Evolutionary conservation across 331 rosid species (phyloP).

Genomic region (Pyrus hybrid): DNA sequence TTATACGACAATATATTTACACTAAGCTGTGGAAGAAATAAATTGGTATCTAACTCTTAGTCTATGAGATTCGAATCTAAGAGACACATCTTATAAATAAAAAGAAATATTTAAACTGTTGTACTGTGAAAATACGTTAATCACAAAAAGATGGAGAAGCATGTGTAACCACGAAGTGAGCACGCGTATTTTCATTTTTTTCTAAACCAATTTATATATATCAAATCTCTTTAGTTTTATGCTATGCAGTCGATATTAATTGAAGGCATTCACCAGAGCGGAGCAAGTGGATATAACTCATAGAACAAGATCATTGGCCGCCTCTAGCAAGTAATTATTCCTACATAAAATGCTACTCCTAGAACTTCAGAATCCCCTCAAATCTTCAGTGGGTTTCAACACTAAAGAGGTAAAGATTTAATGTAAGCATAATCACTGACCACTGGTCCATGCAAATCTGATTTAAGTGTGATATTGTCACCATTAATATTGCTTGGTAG

Average conservation of each 20-base stretch:
- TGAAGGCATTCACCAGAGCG: neutral
- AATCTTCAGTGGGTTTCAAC: slow-evolving; percentile 4
- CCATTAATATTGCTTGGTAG: neutral
- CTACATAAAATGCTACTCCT: neutral
- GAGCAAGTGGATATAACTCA: neutral
- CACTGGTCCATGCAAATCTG: neutral
- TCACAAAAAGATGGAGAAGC: neutral
- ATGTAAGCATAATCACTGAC: neutral
- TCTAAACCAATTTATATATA: too few relatives aligned
- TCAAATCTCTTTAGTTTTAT: neutral
- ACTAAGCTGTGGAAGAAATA: too few relatives aligned
- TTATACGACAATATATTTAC: too few relatives aligned
- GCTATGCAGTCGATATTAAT: neutral
- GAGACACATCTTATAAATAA: too few relatives aligned
- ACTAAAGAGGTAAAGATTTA: neutral
- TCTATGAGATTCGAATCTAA: too few relatives aligned
- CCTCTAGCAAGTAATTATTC: slow-evolving; percentile 9
- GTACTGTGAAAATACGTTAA: too few relatives aligned
- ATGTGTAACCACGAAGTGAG: neutral
- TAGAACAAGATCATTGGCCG: slow-evolving; percentile 4
- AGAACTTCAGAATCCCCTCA: neutral
- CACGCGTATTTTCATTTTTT: neutral
- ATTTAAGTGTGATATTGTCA: neutral
- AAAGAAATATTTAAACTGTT: neutral
- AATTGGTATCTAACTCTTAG: too few relatives aligned